Conservation (phyloP, 257 asterid species). For the Solanum paucissectum region DNA sequence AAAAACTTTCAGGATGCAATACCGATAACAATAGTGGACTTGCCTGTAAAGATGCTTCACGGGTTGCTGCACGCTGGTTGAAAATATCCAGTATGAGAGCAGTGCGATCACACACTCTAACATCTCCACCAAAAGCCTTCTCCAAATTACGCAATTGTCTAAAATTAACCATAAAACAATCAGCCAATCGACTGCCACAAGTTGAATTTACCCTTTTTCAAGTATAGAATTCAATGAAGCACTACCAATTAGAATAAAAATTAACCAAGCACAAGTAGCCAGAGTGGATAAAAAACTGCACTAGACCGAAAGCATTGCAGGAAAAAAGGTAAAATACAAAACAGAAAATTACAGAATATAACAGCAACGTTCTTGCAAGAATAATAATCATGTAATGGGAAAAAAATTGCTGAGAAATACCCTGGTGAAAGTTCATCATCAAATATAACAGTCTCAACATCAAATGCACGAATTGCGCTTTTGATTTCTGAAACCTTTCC, state of each 20-base stretch:
- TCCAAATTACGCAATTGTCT: conserved; percentile 91
- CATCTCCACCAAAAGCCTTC: conserved; percentile 79
- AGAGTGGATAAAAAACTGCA: background rate
- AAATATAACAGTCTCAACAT: conserved; percentile 78
- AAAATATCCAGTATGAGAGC: conserved; percentile 96
- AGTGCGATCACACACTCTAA: conserved; percentile 94
- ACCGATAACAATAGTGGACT: background rate
- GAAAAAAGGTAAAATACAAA: background rate
- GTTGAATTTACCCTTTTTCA: background rate
- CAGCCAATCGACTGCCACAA: background rate
- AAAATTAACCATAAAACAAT: conserved; percentile 3
- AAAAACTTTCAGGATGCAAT: background rate
- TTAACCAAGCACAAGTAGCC: background rate
- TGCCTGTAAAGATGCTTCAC: conserved; percentile 93
- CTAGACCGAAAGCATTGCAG: background rate
- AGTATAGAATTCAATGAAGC: background rate
- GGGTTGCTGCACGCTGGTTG: conserved; percentile 93
- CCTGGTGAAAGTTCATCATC: conserved; percentile 98
- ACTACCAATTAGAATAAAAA: background rate
- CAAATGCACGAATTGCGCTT: conserved; percentile 81
- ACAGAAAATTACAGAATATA: background rate
- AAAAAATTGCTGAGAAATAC: conserved; percentile 25
- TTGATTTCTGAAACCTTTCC: conserved; percentile 94
- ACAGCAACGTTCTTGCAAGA: background rate
- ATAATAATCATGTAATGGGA: background rate